Evolutionary conservation across 345 rosid species (phyloP).

Genomic region (Salix brachista): DNA sequence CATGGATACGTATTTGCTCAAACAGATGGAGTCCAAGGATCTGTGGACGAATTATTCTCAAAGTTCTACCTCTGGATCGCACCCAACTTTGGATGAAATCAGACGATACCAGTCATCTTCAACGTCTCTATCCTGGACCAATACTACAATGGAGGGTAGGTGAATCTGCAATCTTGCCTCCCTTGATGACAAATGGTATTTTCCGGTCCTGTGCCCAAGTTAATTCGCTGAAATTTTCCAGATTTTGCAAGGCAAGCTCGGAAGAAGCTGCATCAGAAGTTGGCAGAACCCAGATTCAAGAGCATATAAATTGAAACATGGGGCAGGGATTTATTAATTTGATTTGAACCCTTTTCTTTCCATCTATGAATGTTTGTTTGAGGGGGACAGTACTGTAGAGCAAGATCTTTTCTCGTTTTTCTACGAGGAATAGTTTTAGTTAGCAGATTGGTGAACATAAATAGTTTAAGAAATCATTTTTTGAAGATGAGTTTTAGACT

Average conservation of each 20-base stretch:
- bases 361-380: not conserved
- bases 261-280: constrained; percentile 6
- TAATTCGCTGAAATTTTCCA: constrained; percentile 6
- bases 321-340: not conserved
- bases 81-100: constrained; percentile 51
- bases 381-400: not conserved
- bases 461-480: no score
- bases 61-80: constrained; percentile 20
- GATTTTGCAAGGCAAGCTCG: constrained; percentile 8
- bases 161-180: constrained; percentile 13
- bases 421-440: no score
- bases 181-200: not conserved
- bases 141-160: constrained; percentile 38
- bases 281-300: constrained; percentile 5
- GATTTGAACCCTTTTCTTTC: not conserved
- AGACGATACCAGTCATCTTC: constrained; percentile 36
- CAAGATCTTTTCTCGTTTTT: not conserved
- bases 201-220: not conserved
- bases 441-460: not conserved
- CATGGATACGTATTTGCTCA: constrained; percentile 48
- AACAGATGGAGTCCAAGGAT: constrained; percentile 27
- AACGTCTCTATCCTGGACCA: constrained; percentile 42
- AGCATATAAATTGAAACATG: not conserved
- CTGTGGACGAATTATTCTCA: constrained; percentile 32
- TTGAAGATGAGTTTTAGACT: not conserved